Evolutionary conservation across 768 basidiomycete species (phyloP), one percentile per base, ranked within the genome.

Genomic region (Trametes punicea): DNA sequence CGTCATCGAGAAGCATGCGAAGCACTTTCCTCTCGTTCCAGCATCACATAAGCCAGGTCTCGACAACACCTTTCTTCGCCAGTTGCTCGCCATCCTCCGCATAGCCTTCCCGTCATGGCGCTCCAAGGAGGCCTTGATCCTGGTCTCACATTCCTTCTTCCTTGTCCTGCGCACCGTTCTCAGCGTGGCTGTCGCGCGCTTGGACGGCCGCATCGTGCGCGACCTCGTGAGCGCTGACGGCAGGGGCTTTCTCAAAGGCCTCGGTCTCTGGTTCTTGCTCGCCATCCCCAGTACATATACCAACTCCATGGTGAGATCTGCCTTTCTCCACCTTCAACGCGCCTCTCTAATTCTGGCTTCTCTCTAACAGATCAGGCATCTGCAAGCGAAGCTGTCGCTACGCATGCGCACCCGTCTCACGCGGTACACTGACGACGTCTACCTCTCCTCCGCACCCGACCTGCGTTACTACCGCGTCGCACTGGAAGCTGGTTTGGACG

Each of bases 281-380:
- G 93, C 94, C 2, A 78, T 98, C 23, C 96, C 96, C 0, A 93
- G 90, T 66, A 93, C 93, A 20, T 94, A 93, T 68, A 98, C 96
- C 0, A 98, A 98, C 67, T 87, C 91, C 2, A 93, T 98, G 91
- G 92, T 90, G 29, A 46, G 74, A 57, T 11, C 39, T 2, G 5
- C 25, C 16, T 52, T 27, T 3, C 1, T 29, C 4, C 10, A 13
- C 25, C 20, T 44, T 15, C 4, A n/a, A 23, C n/a, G n/a, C n/a
- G n/a, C n/a, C 40, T 5, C 21, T 15, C 16, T 16, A 25, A 49
- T 51, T 51, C 3, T 31, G 11, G 2, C 3, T 2, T 20, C 30
- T 31, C 58, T 49, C 13, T 20, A 6, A 30, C 21, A 94, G 93
- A 90, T 97, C 57, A 86, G 88, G 5, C 88, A 93, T 67, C 77